Evolutionary conservation across 139 green algal species (phyloP).

Genomic region (Volvox reticuliferus): DNA sequence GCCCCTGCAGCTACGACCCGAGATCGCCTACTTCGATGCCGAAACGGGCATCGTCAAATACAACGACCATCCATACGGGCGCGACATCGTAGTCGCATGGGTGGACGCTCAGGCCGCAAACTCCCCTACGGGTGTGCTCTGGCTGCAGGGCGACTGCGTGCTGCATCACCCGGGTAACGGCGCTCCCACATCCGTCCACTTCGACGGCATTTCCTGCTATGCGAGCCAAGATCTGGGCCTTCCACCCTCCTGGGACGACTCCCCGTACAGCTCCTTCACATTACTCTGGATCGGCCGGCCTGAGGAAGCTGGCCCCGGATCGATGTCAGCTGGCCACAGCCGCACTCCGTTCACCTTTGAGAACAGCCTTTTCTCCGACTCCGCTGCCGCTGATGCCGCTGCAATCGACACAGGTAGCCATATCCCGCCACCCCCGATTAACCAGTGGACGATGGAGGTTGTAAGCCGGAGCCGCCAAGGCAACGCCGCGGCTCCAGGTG

Average conservation of each 20-base stretch:
- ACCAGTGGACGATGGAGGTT: constrained; percentile 4
- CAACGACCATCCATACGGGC: not conserved
- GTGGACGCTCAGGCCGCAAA: not conserved
- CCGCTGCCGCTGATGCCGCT: not conserved
- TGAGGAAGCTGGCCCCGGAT: not conserved
- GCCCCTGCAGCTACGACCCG: not conserved
- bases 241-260: not conserved
- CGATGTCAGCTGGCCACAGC: not conserved
- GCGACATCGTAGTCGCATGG: not conserved
- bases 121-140: not conserved
- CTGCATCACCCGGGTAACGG: not conserved
- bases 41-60: not conserved
- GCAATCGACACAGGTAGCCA: not conserved
- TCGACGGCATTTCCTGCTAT: not conserved
- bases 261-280: not conserved
- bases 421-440: not conserved
- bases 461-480: not conserved
- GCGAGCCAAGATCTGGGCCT: not conserved
- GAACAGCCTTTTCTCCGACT: not conserved
- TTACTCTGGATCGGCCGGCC: not conserved
- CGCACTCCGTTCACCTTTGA: not conserved
- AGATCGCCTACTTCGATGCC: not conserved
- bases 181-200: not conserved
- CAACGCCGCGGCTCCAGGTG: not conserved
- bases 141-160: not conserved